These are phyloP conservation scores for Zymoseptoria ardabiliae DNA, from an alignment of 2,329 filamentous ascomycete species.

Conservation along the genomic window DNA sequence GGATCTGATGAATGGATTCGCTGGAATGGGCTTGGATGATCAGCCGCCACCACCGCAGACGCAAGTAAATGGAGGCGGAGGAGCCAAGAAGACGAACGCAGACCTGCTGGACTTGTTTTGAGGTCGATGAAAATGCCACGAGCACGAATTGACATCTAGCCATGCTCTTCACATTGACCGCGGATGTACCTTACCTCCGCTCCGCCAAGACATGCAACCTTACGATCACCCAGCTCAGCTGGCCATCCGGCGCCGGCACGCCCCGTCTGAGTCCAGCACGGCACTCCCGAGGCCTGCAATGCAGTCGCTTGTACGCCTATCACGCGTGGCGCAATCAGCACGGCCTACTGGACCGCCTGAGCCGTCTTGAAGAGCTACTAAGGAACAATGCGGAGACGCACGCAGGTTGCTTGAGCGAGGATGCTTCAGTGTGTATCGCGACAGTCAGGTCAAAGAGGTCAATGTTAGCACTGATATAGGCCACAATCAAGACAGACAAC, in stretches of 20 bases:
- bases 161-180: neutral
- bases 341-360: too few relatives aligned
- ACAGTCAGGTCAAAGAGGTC: neutral
- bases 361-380: too few relatives aligned
- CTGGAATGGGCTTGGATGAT: slow-evolving; percentile 66
- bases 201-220: neutral
- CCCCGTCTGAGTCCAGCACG: too few relatives aligned
- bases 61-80: slow-evolving; percentile 46
- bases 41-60: slow-evolving; percentile 59
- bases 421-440: too few relatives aligned
- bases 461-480: neutral
- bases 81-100: slow-evolving; percentile 43
- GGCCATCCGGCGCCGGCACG: too few relatives aligned
- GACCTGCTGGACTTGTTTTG: slow-evolving; percentile 51
- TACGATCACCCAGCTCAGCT: too few relatives aligned
- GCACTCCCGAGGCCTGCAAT: too few relatives aligned
- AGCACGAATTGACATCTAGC: neutral
- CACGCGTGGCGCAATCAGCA: too few relatives aligned
- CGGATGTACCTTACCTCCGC: neutral
- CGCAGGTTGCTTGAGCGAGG: too few relatives aligned
- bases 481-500: neutral
- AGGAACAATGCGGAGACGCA: too few relatives aligned
- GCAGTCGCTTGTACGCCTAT: too few relatives aligned
- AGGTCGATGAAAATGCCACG: neutral
- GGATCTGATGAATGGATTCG: slow-evolving; percentile 73